Conservation (phyloP, 768 basidiomycete genomes). For the Calocybe gangraenosa region DNA sequence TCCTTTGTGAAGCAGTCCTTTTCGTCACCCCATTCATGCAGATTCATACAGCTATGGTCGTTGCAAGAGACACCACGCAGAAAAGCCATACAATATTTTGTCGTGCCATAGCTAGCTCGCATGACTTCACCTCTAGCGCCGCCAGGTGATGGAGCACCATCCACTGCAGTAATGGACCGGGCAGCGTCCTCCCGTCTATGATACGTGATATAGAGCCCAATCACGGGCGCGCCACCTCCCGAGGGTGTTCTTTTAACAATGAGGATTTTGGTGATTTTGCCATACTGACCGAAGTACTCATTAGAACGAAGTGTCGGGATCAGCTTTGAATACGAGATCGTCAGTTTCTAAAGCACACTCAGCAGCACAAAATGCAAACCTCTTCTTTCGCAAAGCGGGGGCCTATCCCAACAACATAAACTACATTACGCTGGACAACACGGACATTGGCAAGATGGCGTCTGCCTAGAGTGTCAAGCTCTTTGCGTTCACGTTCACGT, state of each 20-base stretch:
- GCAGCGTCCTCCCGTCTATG: conserved; percentile 92
- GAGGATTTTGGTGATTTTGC: conserved; percentile 94
- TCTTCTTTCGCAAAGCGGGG: conserved; percentile 95
- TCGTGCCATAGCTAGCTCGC: conserved; percentile 93
- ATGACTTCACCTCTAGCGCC: conserved; percentile 79
- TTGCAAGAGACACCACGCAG: conserved; percentile 81
- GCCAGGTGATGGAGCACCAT: conserved; percentile 87
- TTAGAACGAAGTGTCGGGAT: conserved; percentile 78
- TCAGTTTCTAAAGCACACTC: conserved; percentile 2
- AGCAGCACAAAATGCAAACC: conserved; percentile 41
- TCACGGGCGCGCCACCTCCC: conserved; percentile 65
- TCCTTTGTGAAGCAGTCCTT: conserved; percentile 97
- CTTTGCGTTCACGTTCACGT: conserved; percentile 92
- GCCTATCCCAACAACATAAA: conserved; percentile 95
- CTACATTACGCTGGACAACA: conserved; percentile 94
- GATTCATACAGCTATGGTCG: conserved; percentile 87
- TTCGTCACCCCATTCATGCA: conserved; percentile 99
- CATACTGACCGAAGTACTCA: conserved; percentile 98
- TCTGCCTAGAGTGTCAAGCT: conserved; percentile 81
- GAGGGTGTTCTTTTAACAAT: conserved; percentile 85
- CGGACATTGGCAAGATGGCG: conserved; percentile 89
- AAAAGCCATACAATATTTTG: conserved; percentile 97
- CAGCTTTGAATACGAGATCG: conserved; percentile 2
- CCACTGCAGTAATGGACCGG: conserved; percentile 87
- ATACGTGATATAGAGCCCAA: conserved; percentile 97